Evolutionary conservation across 192 early-diverging fungal genomes (phyloP).

Genomic region (Neocallimastix lanati): DNA sequence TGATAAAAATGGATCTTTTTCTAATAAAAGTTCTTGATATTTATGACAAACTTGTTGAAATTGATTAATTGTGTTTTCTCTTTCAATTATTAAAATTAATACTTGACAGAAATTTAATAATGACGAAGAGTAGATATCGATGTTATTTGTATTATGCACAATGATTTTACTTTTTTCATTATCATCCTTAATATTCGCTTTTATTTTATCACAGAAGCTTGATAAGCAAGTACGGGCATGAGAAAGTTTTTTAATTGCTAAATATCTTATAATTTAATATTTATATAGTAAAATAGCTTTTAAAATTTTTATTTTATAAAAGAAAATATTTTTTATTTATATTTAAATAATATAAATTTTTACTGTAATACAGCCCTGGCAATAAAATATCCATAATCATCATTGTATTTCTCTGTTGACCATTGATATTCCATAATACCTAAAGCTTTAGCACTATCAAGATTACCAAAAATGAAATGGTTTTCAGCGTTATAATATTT

Average conservation of each 20-base stretch:
- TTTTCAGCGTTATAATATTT: constrained; percentile 62
- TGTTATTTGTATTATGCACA: background rate
- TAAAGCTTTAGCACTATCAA: constrained; percentile 53
- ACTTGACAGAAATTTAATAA: background rate
- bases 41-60: background rate
- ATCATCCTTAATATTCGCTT: background rate
- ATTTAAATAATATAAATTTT: background rate
- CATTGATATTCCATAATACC: constrained; percentile 65
- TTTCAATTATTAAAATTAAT: background rate
- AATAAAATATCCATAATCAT: constrained; percentile 56
- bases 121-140: background rate
- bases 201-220: background rate
- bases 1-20: background rate
- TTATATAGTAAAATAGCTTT: no score
- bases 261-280: no score
- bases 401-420: constrained; percentile 31
- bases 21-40: background rate
- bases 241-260: background rate
- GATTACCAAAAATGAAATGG: constrained; percentile 68
- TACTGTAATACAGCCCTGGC: constrained; percentile 68
- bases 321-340: background rate
- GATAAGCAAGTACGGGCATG: background rate
- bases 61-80: background rate
- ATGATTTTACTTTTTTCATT: background rate
- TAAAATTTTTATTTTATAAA: background rate